phyloP scores from a whole-genome alignment of 2,329 filamentous ascomycete genomes.

The Cercospora zeae-maydis region DNA sequence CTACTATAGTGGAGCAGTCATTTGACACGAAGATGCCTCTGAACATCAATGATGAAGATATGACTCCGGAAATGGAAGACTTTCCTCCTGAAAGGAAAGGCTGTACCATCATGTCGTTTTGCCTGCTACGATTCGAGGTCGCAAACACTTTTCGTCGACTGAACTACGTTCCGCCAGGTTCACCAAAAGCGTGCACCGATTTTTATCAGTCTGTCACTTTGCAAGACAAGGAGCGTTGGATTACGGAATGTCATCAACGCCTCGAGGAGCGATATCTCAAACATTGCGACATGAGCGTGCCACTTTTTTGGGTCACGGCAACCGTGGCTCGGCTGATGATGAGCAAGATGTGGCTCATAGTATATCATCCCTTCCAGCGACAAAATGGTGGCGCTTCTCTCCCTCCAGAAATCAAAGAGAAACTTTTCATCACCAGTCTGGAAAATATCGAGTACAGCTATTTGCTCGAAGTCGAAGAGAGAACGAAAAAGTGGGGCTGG shows the following conservation, averaged over 20 bases:
- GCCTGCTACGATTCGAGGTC: conserved; percentile 53
- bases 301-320: conserved; percentile 65
- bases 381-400: conserved; percentile 55
- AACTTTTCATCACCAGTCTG: conserved; percentile 67
- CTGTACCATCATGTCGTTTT: conserved; percentile 59
- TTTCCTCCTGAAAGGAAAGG: conserved; percentile 48
- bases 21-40: conserved; percentile 60
- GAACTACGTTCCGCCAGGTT: conserved; percentile 44
- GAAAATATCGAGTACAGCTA: conserved; percentile 71
- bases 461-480: conserved; percentile 61
- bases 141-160: conserved; percentile 47
- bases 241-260: conserved; percentile 46
- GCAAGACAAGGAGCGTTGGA: conserved; percentile 49
- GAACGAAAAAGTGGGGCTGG: conserved; percentile 63
- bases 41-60: conserved; percentile 55
- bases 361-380: conserved; percentile 70
- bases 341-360: conserved; percentile 72
- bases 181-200: conserved; percentile 41
- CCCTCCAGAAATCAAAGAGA: conserved; percentile 61
- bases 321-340: conserved; percentile 68
- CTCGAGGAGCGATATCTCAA: conserved; percentile 51
- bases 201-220: conserved; percentile 45
- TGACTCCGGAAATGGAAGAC: conserved; percentile 49
- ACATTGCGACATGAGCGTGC: conserved; percentile 53
- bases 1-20: conserved; percentile 54